Conservation (phyloP, 441 rosid species). For the Adansonia rubrostipa region DNA sequence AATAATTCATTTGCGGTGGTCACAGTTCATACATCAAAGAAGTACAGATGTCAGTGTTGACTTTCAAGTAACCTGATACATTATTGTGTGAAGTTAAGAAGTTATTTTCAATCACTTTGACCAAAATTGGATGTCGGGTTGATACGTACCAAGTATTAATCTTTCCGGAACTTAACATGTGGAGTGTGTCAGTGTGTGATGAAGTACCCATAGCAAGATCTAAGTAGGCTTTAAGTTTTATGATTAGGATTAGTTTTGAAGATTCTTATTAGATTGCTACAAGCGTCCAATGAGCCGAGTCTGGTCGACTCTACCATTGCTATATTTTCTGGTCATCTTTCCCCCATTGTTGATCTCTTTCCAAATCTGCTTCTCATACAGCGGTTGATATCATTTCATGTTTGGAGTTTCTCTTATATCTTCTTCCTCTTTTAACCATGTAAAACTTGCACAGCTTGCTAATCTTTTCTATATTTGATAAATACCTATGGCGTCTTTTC, state of each 20-base stretch:
- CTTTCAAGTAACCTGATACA: constrained; percentile 6
- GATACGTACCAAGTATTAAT: background rate
- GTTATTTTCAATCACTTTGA: background rate
- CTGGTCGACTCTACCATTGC: too few relatives aligned
- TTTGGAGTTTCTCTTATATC: constrained; percentile 15
- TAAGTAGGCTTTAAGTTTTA: too few relatives aligned
- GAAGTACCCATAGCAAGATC: too few relatives aligned
- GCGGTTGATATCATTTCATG: background rate
- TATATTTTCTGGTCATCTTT: too few relatives aligned
- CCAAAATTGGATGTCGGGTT: too few relatives aligned
- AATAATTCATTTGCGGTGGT: constrained; percentile 17
- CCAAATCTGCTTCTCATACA: background rate
- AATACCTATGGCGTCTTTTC: too few relatives aligned
- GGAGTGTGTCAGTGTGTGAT: too few relatives aligned
- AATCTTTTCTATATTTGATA: background rate
- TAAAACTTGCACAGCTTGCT: background rate
- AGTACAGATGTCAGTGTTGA: background rate
- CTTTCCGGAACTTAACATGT: background rate
- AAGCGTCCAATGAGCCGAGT: background rate
- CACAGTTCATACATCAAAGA: background rate
- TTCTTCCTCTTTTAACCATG: constrained; percentile 10
- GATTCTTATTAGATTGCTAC: background rate
- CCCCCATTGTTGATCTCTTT: background rate
- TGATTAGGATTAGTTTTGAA: too few relatives aligned
- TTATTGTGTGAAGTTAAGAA: background rate